Percentiles rank a stretch among this genome's conserved stretches.
These are phyloP conservation scores for Cupressus sempervirens DNA, from an alignment of 75 land plant species.

Conservation along the genomic window DNA sequence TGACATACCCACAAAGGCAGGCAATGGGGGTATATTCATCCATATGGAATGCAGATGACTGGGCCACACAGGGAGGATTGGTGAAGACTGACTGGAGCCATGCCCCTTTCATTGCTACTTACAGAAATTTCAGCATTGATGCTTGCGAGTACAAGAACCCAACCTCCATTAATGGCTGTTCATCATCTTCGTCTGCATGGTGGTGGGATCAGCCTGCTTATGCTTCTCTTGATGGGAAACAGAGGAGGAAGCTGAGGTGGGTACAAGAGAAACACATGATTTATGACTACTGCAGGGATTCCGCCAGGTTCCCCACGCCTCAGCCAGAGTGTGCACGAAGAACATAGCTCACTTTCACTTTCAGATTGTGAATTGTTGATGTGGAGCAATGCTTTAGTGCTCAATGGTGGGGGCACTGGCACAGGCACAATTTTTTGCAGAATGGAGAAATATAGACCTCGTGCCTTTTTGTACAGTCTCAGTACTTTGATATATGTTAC, in stretches of 20 bases:
- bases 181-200: background rate
- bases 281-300: constrained; percentile 71
- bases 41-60: constrained; percentile 64
- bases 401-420: too few species aligned
- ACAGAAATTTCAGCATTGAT: constrained; percentile 34
- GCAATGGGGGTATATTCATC: constrained; percentile 50
- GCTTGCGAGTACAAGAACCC: constrained; percentile 24
- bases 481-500: too few species aligned
- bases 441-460: too few species aligned
- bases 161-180: background rate
- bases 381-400: too few species aligned
- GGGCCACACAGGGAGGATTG: constrained; percentile 65
- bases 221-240: constrained; percentile 1
- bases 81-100: constrained; percentile 58
- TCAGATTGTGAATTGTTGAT: background rate
- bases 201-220: constrained; percentile 31
- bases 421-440: too few species aligned
- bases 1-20: constrained; percentile 28
- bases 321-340: constrained; percentile 29
- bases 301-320: constrained; percentile 23
- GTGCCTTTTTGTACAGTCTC: too few species aligned
- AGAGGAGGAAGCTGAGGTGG: constrained; percentile 8
- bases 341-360: background rate
- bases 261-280: constrained; percentile 45
- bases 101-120: constrained; percentile 40